These are phyloP conservation scores for Cladosporium phlei DNA, from an alignment of 2,329 filamentous ascomycete genomes.

Conservation along the genomic window DNA sequence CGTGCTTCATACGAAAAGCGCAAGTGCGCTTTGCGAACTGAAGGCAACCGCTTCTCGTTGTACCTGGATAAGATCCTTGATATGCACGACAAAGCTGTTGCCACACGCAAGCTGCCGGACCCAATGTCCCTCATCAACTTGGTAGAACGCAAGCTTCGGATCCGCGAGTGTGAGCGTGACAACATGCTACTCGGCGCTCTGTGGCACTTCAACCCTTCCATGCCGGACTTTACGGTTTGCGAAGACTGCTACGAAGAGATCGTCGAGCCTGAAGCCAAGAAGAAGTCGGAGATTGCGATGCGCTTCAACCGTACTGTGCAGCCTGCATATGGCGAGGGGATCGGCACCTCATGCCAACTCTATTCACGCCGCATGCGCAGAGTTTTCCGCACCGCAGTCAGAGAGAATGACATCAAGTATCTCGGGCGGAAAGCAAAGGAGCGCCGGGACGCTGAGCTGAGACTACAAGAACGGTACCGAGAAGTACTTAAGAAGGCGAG, in stretches of 20 bases:
- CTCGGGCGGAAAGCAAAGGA: slow-evolving; percentile 59
- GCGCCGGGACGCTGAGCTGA: slow-evolving; percentile 53
- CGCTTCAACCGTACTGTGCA: slow-evolving; percentile 62
- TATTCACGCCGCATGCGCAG: slow-evolving; percentile 76
- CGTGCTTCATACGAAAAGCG: slow-evolving; percentile 47
- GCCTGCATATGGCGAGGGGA: slow-evolving; percentile 48
- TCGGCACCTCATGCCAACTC: slow-evolving; percentile 62
- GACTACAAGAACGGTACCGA: slow-evolving; percentile 52
- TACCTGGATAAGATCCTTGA: slow-evolving; percentile 55
- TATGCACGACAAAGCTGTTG: slow-evolving; percentile 43
- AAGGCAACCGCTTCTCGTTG: slow-evolving; percentile 51
- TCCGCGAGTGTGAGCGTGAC: slow-evolving; percentile 63
- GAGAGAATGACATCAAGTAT: slow-evolving; percentile 61
- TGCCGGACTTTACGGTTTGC: slow-evolving; percentile 73
- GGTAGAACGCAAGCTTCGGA: slow-evolving; percentile 53
- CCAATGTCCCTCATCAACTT: slow-evolving; percentile 60
- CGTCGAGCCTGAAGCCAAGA: slow-evolving; percentile 62
- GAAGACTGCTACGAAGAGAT: slow-evolving; percentile 79
- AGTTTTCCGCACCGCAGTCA: slow-evolving; percentile 64
- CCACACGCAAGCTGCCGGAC: slow-evolving; percentile 44
- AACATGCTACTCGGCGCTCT: slow-evolving; percentile 55
- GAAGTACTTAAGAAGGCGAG: slow-evolving; percentile 29
- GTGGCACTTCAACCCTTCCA: slow-evolving; percentile 71
- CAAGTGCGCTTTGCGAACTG: slow-evolving; percentile 66
- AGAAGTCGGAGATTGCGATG: slow-evolving; percentile 53